Conservation (phyloP, 371 early-diverging fungal genomes). For the Mortierella sp. region DNA sequence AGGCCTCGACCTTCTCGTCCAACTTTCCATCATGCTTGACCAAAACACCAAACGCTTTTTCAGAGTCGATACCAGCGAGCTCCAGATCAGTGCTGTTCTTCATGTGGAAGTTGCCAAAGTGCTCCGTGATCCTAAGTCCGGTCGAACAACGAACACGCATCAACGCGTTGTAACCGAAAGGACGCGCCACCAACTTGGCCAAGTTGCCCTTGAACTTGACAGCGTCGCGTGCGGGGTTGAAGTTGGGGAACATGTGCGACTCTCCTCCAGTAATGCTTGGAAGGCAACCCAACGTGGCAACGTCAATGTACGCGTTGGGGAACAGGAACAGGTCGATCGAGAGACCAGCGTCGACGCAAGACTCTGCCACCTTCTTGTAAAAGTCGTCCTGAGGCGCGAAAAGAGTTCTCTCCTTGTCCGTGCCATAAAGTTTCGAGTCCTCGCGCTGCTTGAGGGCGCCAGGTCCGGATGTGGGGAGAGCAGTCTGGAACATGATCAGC, state of each 20-base stretch:
- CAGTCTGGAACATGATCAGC: slow-evolving; percentile 85
- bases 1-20: slow-evolving; percentile 83
- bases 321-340: slow-evolving; percentile 91
- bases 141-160: slow-evolving; percentile 93
- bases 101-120: slow-evolving; percentile 96
- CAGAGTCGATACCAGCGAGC: slow-evolving; percentile 88
- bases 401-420: slow-evolving; percentile 91
- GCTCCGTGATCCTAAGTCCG: slow-evolving; percentile 84
- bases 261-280: slow-evolving; percentile 93
- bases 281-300: slow-evolving; percentile 85
- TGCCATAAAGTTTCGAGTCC: slow-evolving; percentile 87
- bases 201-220: slow-evolving; percentile 78
- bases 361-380: slow-evolving; percentile 86
- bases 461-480: slow-evolving; percentile 89
- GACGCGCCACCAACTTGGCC: slow-evolving; percentile 75
- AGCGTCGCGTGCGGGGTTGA: slow-evolving; percentile 78
- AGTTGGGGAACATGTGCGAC: slow-evolving; percentile 82
- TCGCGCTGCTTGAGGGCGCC: slow-evolving; percentile 89
- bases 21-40: slow-evolving; percentile 92
- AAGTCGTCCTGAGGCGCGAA: slow-evolving; percentile 89
- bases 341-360: slow-evolving; percentile 84
- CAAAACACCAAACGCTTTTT: slow-evolving; percentile 85
- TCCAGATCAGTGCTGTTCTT: slow-evolving; percentile 93
- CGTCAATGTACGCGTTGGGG: slow-evolving; percentile 89
- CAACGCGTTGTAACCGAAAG: slow-evolving; percentile 91